Evolutionary conservation across 2,329 filamentous ascomycete genomes (phyloP).

Genomic region (Trichoderma endophyticum): DNA sequence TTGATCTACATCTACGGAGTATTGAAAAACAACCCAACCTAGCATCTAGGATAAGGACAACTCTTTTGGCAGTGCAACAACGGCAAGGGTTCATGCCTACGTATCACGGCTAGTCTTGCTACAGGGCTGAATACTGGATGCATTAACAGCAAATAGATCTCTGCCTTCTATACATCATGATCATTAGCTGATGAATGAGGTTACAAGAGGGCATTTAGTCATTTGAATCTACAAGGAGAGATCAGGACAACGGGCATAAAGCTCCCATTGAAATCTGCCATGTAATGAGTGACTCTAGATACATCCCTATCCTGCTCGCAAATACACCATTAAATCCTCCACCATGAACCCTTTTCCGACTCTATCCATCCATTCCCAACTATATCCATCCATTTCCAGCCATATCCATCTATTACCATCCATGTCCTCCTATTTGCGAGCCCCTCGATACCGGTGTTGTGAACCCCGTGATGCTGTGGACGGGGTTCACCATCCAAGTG

Average conservation of each 20-base stretch:
- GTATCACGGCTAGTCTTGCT: too few relatives aligned
- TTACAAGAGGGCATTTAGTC: not conserved
- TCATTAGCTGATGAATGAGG: too few relatives aligned
- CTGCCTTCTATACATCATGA: rapidly evolving
- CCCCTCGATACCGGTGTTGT: not conserved
- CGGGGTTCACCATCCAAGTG: not conserved
- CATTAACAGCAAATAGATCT: rapidly evolving
- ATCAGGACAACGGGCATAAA: not conserved
- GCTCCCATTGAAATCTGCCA: not conserved
- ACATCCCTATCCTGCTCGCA: not conserved
- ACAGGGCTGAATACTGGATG: too few relatives aligned
- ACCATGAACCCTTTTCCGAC: not conserved
- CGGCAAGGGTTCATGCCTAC: too few relatives aligned
- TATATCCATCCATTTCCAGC: not conserved
- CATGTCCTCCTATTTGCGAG: not conserved
- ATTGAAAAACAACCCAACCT: too few relatives aligned
- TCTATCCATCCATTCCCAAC: not conserved
- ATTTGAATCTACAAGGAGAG: not conserved
- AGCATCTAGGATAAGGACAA: too few relatives aligned
- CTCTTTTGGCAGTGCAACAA: too few relatives aligned
- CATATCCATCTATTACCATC: not conserved
- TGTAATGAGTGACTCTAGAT: not conserved
- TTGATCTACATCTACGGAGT: too few relatives aligned
- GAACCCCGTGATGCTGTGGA: not conserved
- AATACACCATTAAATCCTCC: not conserved